Percentiles rank a stretch among this genome's conserved stretches.
phyloP scores from a whole-genome alignment of 306 rosid genomes.

The Rosa persica region DNA sequence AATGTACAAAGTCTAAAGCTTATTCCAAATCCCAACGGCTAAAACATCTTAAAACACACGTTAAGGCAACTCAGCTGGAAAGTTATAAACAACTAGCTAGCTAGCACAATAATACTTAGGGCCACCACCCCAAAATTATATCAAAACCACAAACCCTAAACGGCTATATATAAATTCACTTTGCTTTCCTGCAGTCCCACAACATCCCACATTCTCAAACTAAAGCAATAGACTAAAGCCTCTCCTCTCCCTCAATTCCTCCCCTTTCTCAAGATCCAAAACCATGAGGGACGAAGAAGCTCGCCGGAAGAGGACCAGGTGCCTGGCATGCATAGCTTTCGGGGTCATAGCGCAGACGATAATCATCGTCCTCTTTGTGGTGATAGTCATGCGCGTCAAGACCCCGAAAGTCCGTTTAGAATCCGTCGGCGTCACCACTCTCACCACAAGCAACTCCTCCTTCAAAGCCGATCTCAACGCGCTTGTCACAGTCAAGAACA shows the following conservation, averaged over 20 bases:
- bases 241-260: neutral
- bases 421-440: constrained; percentile 11
- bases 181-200: neutral
- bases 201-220: neutral
- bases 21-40: constrained; percentile 2
- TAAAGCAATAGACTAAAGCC: neutral
- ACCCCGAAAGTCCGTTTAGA: constrained; percentile 36
- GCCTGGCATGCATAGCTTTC: constrained; percentile 18
- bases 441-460: constrained; percentile 7
- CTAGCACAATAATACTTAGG: neutral
- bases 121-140: neutral
- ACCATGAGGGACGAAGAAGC: constrained; percentile 2
- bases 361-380: constrained; percentile 22
- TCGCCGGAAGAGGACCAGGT: constrained; percentile 17
- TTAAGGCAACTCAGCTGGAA: constrained; percentile 9
- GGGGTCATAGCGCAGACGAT: constrained; percentile 25
- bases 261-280: neutral
- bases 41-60: neutral
- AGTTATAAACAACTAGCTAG: neutral
- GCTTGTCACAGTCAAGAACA: constrained; percentile 30
- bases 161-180: neutral
- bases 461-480: constrained; percentile 20
- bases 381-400: constrained; percentile 25
- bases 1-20: neutral
- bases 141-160: neutral